Evolutionary conservation across 2,329 filamentous ascomycete genomes (phyloP), one percentile per base, ranked within the genome.

Genomic region (Botrytis paeoniae): DNA sequence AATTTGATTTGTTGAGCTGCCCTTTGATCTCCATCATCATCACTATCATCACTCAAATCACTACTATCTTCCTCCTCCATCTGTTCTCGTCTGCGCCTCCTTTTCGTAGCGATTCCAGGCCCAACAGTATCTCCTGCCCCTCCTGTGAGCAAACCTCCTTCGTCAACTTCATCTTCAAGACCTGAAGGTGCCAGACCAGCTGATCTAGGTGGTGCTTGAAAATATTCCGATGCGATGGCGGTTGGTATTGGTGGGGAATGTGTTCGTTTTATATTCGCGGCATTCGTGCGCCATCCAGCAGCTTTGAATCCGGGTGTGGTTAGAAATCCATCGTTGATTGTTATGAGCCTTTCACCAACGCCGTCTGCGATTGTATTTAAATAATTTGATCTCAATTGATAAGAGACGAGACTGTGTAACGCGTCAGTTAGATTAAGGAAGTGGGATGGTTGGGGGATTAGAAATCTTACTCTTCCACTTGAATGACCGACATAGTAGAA

Each of bases 1-100:
- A 99, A 99, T 80, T 95, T 95, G 81, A 98, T 97, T 81, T 97
- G 93, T 80, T 97, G 93, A 3, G 92, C 92, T 62, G 93, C 92
- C 71, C 92, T 82, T 75, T 90, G 87, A 73, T 93, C 91, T 1
- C 88, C 86, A 70, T 94, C 92, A 37, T 95, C 92, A 69, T 96
- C 93, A 78, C 92, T 95, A 77, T 95, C 92, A 78, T 96, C 93
- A 80, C 91, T 94, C 71, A 95, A 84, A 78, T 95, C 93, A 79
- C 92, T 95, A 82, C 93, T 96, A 79, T 95, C 93, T 78, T 96
- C 93, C 77, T 94, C 92, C 66, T 82, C 80, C 84, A 93, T 88
- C 81, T 93, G 91, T 81, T 95, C 92, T 74, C 91, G 85, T 70
- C 89, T 86, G 75, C 89, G 82, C 61, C 92, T 87, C 76, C 91